Percentiles rank a stretch among this genome's conserved stretches.
Evolutionary conservation across 1,284 basidiomycete genomes (phyloP).

Genomic region (Phellopilus nigrolimitatus): DNA sequence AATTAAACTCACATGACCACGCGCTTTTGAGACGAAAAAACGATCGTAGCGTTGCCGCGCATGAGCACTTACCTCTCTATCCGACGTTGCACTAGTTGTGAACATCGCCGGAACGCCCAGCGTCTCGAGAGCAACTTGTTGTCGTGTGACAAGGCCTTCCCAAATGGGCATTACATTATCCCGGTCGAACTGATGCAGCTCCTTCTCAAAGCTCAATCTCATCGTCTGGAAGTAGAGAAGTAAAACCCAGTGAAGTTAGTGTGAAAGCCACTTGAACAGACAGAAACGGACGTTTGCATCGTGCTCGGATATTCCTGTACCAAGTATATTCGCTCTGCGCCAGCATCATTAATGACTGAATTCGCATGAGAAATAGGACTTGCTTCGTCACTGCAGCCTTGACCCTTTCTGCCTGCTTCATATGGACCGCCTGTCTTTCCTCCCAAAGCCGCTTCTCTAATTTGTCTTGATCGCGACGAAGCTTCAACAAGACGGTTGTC

Average conservation of each 20-base stretch:
- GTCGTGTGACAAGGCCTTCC: constrained; percentile 65
- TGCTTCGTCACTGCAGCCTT: constrained; percentile 62
- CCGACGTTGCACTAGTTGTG: constrained; percentile 39
- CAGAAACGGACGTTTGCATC: constrained; percentile 55
- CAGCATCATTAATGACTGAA: constrained; percentile 2
- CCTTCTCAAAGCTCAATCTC: constrained; percentile 53
- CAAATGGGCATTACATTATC: constrained; percentile 64
- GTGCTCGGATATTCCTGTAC: constrained; percentile 56
- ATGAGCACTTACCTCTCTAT: constrained; percentile 51
- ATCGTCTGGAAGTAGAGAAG: constrained; percentile 43
- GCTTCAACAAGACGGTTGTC: constrained; percentile 26
- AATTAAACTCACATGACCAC: too few relatives aligned
- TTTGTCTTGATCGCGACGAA: constrained; percentile 62
- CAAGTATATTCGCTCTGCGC: constrained; percentile 56
- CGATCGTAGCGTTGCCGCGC: background rate
- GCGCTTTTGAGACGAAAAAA: too few relatives aligned
- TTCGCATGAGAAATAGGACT: constrained; percentile 24
- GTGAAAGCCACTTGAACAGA: constrained; percentile 13
- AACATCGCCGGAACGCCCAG: constrained; percentile 69
- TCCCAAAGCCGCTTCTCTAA: constrained; percentile 62
- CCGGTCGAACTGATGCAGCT: constrained; percentile 58
- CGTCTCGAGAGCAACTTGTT: constrained; percentile 57
- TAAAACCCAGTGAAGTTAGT: background rate
- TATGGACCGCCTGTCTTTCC: constrained; percentile 54
- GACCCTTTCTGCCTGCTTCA: constrained; percentile 64